Percentiles rank a stretch among this genome's conserved stretches.
Evolutionary conservation across 768 basidiomycete species (phyloP).

Genomic region (Chalciporus chontae): DNA sequence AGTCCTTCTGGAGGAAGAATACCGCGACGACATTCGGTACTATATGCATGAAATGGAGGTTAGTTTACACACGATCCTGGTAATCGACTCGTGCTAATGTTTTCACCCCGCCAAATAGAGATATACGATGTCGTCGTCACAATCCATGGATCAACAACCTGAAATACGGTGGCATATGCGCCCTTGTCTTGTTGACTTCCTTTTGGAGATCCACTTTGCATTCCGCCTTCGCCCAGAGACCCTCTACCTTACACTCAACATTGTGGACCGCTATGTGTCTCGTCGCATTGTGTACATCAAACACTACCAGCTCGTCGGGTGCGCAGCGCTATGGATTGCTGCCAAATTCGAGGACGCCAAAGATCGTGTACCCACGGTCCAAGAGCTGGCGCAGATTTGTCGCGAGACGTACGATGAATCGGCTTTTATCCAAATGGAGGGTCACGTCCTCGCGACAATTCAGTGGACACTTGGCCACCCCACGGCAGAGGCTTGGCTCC

Average conservation of each 20-base stretch:
- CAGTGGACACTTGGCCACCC: slow-evolving; percentile 97
- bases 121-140: slow-evolving; percentile 84
- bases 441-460: slow-evolving; percentile 93
- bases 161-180: slow-evolving; percentile 99
- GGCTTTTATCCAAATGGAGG: slow-evolving; percentile 99
- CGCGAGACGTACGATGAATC: slow-evolving; percentile 95
- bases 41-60: slow-evolving; percentile 99
- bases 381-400: slow-evolving; percentile 93
- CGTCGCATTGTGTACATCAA: slow-evolving; percentile 98
- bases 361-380: slow-evolving; percentile 94
- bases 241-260: slow-evolving; percentile 96
- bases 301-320: slow-evolving; percentile 98
- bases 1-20: slow-evolving; percentile 89
- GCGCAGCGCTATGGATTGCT: slow-evolving; percentile 98
- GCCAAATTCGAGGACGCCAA: slow-evolving; percentile 99
- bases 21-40: slow-evolving; percentile 83
- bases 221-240: slow-evolving; percentile 98
- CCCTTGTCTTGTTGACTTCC: slow-evolving; percentile 95
- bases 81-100: slow-evolving; percentile 7
- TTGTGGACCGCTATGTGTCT: slow-evolving; percentile 98
- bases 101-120: slow-evolving; percentile 43
- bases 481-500: slow-evolving; percentile 96
- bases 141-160: slow-evolving; percentile 98
- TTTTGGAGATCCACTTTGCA: slow-evolving; percentile 97
- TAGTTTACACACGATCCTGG: slow-evolving; percentile 30